A percentile compares a stretch with the other conserved stretches of the same genome.
phyloP scores from a whole-genome alignment of 1,284 basidiomycete species.

The Amylostereum areolatum region DNA sequence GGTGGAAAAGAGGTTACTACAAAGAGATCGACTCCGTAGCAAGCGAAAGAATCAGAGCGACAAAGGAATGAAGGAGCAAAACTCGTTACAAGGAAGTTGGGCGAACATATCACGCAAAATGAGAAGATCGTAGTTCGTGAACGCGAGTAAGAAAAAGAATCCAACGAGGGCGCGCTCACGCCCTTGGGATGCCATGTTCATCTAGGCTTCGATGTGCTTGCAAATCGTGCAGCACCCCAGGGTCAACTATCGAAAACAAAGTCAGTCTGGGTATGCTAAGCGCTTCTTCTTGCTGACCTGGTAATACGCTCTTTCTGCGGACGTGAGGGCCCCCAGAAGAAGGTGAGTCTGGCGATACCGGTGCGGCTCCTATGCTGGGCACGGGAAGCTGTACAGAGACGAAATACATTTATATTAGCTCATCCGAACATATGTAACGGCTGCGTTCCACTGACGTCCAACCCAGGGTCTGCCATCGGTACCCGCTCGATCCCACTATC shows the following conservation, averaged over 20 bases:
- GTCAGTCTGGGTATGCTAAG: constrained; percentile 12
- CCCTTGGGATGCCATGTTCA: constrained; percentile 25
- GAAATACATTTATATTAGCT: constrained; percentile 7
- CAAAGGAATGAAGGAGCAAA: neutral
- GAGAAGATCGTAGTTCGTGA: no score
- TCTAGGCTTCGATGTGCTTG: constrained; percentile 83
- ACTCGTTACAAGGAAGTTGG: no score
- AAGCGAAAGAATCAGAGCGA: neutral
- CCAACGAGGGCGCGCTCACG: neutral
- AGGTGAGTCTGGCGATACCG: constrained; percentile 41
- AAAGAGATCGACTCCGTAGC: constrained; percentile 4
- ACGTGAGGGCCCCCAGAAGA: constrained; percentile 60
- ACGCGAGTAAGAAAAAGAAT: no score
- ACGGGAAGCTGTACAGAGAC: constrained; percentile 44
- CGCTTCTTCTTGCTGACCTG: constrained; percentile 45
- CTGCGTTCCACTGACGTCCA: constrained; percentile 58
- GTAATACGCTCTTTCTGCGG: constrained; percentile 80
- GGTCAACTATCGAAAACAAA: constrained; percentile 56
- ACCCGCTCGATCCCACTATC: constrained; percentile 81
- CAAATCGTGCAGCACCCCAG: constrained; percentile 80
- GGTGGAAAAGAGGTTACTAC: neutral
- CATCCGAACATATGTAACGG: constrained; percentile 7
- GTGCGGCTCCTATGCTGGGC: constrained; percentile 45
- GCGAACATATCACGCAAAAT: no score
- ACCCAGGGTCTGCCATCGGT: constrained; percentile 83